Conservation (phyloP, 139 green algal genomes). For the Penium margaritaceum region DNA sequence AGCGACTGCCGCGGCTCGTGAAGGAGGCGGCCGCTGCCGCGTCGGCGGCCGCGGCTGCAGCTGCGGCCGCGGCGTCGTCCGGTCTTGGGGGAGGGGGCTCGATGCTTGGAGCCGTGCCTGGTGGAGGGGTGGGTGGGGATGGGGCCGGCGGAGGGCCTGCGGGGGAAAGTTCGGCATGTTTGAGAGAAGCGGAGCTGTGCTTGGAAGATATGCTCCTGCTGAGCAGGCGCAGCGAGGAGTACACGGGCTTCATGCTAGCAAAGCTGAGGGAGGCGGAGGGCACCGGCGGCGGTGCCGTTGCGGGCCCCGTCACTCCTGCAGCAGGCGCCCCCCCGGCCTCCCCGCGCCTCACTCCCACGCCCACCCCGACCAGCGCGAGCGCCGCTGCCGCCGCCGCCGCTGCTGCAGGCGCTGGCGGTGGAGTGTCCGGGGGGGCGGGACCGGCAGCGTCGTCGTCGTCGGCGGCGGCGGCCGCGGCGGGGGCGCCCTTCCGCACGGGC, state of each 20-base stretch:
- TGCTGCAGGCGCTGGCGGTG: neutral
- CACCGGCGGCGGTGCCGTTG: conserved; percentile 1
- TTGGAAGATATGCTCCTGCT: conserved; percentile 77
- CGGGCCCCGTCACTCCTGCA: too few species aligned
- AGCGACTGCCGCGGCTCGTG: conserved; percentile 58
- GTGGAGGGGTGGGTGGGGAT: neutral
- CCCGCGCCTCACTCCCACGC: conserved; percentile 12
- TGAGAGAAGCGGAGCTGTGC: conserved; percentile 60
- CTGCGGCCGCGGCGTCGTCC: neutral
- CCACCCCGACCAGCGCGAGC: neutral
- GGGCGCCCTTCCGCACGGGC: neutral
- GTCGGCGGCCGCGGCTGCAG: conserved; percentile 17
- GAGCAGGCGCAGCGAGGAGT: conserved; percentile 77
- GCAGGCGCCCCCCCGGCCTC: too few species aligned
- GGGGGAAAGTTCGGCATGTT: too few species aligned
- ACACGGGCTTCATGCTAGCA: conserved; percentile 55
- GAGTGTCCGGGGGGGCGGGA: neutral
- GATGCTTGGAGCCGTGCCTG: too few species aligned
- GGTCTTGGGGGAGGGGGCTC: neutral
- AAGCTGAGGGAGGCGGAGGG: conserved; percentile 40
- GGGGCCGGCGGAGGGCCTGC: conserved; percentile 40
- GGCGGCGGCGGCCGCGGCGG: neutral
- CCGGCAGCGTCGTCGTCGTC: too few species aligned
- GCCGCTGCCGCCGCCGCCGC: neutral
- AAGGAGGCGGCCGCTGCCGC: conserved; percentile 49